These are phyloP conservation scores for Oemleria cerasiformis DNA, from an alignment of 306 rosid species.

Conservation along the genomic window DNA sequence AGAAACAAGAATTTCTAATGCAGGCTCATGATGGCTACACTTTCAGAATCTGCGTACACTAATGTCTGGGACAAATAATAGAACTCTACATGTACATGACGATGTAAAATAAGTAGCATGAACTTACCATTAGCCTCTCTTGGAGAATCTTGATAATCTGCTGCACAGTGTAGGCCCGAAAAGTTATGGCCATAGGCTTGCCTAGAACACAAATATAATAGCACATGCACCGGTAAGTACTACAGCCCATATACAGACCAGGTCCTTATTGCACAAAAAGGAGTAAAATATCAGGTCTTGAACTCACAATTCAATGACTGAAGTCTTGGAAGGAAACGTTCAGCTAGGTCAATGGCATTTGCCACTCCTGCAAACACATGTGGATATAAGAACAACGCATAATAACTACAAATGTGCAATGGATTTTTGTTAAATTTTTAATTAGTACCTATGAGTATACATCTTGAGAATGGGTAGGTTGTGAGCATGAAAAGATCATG, in stretches of 20 bases:
- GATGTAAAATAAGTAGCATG: not conserved
- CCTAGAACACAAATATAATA: slow-evolving; percentile 40
- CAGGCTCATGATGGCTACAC: too few relatives aligned
- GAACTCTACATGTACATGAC: too few relatives aligned
- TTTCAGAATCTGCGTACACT: too few relatives aligned
- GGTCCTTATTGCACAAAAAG: not conserved
- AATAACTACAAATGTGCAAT: not conserved
- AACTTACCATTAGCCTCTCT: slow-evolving; percentile 69
- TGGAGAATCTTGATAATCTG: slow-evolving; percentile 80
- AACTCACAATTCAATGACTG: slow-evolving; percentile 85
- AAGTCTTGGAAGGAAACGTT: slow-evolving; percentile 89
- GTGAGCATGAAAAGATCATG: slow-evolving; percentile 97
- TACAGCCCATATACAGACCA: not conserved
- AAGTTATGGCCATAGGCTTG: slow-evolving; percentile 75
- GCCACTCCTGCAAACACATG: slow-evolving; percentile 62
- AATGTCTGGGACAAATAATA: too few relatives aligned
- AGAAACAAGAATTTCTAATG: too few relatives aligned
- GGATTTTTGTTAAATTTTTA: not conserved
- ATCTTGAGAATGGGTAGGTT: slow-evolving; percentile 80
- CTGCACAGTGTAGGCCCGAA: slow-evolving; percentile 70
- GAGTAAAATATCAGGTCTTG: not conserved
- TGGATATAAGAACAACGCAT: not conserved
- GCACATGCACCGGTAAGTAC: not conserved
- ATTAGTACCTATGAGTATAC: slow-evolving; percentile 66
- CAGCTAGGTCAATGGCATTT: slow-evolving; percentile 92